Percentiles rank a stretch among this genome's conserved stretches.
Conservation (phyloP, 495 filamentous ascomycete species). For the Baudoinia panamericana region DNA sequence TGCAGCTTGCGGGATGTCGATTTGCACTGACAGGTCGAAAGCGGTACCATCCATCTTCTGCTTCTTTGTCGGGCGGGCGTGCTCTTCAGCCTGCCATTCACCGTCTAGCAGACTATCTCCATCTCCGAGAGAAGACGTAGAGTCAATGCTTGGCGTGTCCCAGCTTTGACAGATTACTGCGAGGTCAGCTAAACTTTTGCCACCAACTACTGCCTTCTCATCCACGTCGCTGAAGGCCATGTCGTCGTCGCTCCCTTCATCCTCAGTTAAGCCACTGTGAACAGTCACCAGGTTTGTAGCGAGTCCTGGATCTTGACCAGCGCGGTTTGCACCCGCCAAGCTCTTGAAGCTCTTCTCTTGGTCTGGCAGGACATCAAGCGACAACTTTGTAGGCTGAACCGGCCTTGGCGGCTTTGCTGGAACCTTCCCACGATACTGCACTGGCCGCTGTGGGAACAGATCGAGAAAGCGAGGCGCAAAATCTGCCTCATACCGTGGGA, state of each 20-base stretch:
- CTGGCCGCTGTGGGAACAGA: conserved; percentile 60
- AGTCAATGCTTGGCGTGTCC: conserved; percentile 30
- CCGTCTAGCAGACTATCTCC: conserved; percentile 9
- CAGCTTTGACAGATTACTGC: conserved; percentile 73
- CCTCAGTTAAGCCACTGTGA: conserved; percentile 21
- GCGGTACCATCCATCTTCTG: conserved; percentile 1
- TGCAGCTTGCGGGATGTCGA: conserved; percentile 37
- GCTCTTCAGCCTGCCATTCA: conserved; percentile 19
- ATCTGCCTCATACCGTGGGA: conserved; percentile 55
- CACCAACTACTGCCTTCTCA: conserved; percentile 52
- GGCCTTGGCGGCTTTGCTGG: conserved; percentile 65
- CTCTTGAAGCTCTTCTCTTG: conserved; percentile 69
- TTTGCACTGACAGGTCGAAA: conserved; percentile 30
- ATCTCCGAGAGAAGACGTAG: conserved; percentile 9
- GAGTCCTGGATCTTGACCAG: neutral
- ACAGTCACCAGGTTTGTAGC: neutral
- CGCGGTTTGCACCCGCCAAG: neutral
- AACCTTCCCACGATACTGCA: conserved; percentile 53
- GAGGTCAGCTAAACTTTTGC: conserved; percentile 60
- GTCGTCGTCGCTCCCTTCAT: conserved; percentile 37
- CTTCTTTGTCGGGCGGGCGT: conserved; percentile 24
- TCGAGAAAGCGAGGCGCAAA: conserved; percentile 55
- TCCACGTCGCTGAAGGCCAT: conserved; percentile 44
- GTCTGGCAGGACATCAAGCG: conserved; percentile 67
- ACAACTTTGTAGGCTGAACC: conserved; percentile 72